Conservation (phyloP, 2,329 filamentous ascomycete species). For the Basipetospora chlamydospora region DNA sequence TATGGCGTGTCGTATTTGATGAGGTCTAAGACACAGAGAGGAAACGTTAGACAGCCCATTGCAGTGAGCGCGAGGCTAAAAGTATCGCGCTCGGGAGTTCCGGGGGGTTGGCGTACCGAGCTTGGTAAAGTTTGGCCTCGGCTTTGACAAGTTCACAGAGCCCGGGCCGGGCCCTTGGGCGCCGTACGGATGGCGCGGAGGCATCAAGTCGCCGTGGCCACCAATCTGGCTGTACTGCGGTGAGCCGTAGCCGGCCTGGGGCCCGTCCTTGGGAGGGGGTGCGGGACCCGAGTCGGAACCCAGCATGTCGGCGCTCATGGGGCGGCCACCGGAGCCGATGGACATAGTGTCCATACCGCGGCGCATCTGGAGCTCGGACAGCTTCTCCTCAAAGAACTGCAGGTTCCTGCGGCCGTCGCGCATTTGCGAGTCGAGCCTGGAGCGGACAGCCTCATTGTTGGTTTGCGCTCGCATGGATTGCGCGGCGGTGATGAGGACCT, state of each 20-base stretch:
- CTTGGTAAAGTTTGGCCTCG: slow-evolving; percentile 85
- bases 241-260: slow-evolving; percentile 48
- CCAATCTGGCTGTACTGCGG: slow-evolving; percentile 41
- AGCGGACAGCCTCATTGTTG: slow-evolving; percentile 81
- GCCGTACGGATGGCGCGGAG: slow-evolving; percentile 64
- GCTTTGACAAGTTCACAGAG: slow-evolving; percentile 52
- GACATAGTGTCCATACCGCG: slow-evolving; percentile 55
- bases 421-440: slow-evolving; percentile 84
- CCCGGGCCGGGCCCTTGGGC: slow-evolving; percentile 48
- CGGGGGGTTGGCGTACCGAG: slow-evolving; percentile 77
- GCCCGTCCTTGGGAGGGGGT: slow-evolving; percentile 62
- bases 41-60: too few relatives aligned
- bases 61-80: too few relatives aligned
- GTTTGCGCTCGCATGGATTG: slow-evolving; percentile 93
- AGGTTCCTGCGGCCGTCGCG: slow-evolving; percentile 87
- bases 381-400: slow-evolving; percentile 85
- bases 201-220: slow-evolving; percentile 61
- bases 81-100: too few relatives aligned
- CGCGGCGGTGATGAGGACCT: slow-evolving; percentile 84
- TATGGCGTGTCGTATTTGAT: slow-evolving; percentile 98
- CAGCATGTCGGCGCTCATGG: slow-evolving; percentile 29
- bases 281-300: slow-evolving; percentile 30
- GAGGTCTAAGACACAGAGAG: slow-evolving; percentile 52
- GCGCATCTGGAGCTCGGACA: slow-evolving; percentile 76
- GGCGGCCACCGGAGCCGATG: slow-evolving; percentile 33